Conservation (phyloP, 768 basidiomycete species). For the Tulasnella sp. region DNA sequence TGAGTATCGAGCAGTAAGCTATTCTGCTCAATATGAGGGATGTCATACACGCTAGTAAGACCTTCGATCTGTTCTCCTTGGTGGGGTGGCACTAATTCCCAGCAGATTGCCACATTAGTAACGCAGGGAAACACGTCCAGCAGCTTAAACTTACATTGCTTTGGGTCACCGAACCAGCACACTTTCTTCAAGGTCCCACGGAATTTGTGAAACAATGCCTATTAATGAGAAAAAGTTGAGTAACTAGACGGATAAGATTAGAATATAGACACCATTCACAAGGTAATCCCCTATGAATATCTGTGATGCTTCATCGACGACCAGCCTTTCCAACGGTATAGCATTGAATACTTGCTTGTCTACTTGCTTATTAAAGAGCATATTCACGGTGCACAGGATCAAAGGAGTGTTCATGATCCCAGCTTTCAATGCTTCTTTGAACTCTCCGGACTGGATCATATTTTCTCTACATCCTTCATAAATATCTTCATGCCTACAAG, state of each 20-base stretch:
- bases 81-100: slow-evolving; percentile 58
- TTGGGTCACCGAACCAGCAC: slow-evolving; percentile 43
- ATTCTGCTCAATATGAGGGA: slow-evolving; percentile 40
- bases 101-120: too few species aligned
- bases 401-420: slow-evolving; percentile 33
- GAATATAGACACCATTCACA: slow-evolving; percentile 23
- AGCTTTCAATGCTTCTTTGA: slow-evolving; percentile 29
- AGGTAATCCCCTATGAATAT: slow-evolving; percentile 38
- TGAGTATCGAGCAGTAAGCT: slow-evolving; percentile 56
- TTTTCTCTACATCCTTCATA: slow-evolving; percentile 39
- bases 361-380: slow-evolving; percentile 49
- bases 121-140: too few species aligned
- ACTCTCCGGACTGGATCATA: slow-evolving; percentile 40
- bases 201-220: slow-evolving; percentile 37
- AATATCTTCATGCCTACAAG: slow-evolving; percentile 64
- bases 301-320: slow-evolving; percentile 44
- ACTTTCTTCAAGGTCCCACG: slow-evolving; percentile 30
- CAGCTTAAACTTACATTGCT: slow-evolving; percentile 33
- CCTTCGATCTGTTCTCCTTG: slow-evolving; percentile 54
- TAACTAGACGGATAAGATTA: not conserved
- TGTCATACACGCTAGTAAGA: slow-evolving; percentile 66
- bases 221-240: not conserved
- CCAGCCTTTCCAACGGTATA: slow-evolving; percentile 33
- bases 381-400: slow-evolving; percentile 62
- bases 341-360: slow-evolving; percentile 26